Base-by-base conservation (phyloP, 495 filamentous ascomycete genomes). In the Peziza echinospora region DNA sequence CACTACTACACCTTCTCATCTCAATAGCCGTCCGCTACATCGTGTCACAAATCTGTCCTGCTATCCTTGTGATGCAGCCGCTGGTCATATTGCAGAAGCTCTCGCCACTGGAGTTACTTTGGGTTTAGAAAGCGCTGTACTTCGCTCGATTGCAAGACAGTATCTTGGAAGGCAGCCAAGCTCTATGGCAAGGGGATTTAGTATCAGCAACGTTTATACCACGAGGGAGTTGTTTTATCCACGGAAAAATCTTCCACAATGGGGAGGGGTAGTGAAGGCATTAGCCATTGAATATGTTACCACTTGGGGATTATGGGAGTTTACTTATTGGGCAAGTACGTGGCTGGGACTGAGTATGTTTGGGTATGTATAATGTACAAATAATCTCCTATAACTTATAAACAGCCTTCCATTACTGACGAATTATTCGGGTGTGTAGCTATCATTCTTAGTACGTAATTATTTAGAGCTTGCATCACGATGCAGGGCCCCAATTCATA, bases 81-180 rank as follows among this genome's bases (percentile, higher is more conserved):
- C 56, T 28, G 52, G 47, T 1, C 56, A 59, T 30, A 47, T 41
- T 5, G 49, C 56, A 16, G 56, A 59, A 28, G 57, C 56, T 13
- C 48, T 59, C 11, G 45, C 49, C n/a, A 59, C 49, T 8, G 56
- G 52, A 21, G 17, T 59, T 23, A 44, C 49, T 3, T 50, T 57
- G 10, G 46, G 50, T 1, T 46, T 48, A 39, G 56, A 59, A 39
- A 53, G 53, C 5, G 48, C 51, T 37, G 6, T 37, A 2, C 30
- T 37, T 37, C 30, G 30, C 3, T 37, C 30, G 13, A 37, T 37
- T 13, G 30, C 30, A 13, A 37, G 30, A 37, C 49, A 49, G 25
- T 60, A 53, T 9, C 21, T 56, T 16, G 37, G 45, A 24, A 43
- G 50, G 24, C 54, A 49, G 17, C 40, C 40, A 25, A 45, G 30